These are phyloP conservation scores for Colletotrichum sp. DNA, from an alignment of 2,329 filamentous ascomycete genomes.

Conservation along the genomic window DNA sequence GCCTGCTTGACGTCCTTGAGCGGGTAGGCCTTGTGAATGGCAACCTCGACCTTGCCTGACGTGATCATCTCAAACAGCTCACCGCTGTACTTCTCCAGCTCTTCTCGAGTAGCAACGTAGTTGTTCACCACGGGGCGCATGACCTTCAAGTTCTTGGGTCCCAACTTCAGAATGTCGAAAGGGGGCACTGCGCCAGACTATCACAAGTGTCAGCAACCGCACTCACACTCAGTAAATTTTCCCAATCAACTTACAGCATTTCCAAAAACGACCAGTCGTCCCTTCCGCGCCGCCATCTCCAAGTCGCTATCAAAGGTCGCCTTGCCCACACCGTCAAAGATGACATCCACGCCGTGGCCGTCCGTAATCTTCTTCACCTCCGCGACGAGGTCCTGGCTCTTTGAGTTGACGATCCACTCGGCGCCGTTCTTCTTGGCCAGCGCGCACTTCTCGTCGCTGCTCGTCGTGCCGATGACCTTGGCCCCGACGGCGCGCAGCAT, in stretches of 20 bases:
- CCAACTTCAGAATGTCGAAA: slow-evolving; percentile 59
- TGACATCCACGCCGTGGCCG: slow-evolving; percentile 74
- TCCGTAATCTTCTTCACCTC: slow-evolving; percentile 73
- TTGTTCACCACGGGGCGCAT: slow-evolving; percentile 75
- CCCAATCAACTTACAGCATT: slow-evolving; percentile 66
- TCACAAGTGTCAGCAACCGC: background rate
- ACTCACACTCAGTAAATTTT: background rate
- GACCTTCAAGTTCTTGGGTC: slow-evolving; percentile 78
- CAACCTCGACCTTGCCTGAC: slow-evolving; percentile 72
- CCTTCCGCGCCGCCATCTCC: slow-evolving; percentile 77
- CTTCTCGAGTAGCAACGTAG: slow-evolving; percentile 73
- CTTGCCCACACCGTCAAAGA: slow-evolving; percentile 89
- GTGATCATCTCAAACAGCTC: slow-evolving; percentile 78
- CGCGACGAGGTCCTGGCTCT: slow-evolving; percentile 59
- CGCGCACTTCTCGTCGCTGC: slow-evolving; percentile 73
- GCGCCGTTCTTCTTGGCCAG: slow-evolving; percentile 75
- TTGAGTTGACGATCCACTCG: slow-evolving; percentile 74
- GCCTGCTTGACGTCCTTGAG: slow-evolving; percentile 75
- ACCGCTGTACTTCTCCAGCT: slow-evolving; percentile 71
- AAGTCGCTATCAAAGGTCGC: slow-evolving; percentile 82
- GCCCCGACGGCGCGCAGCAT: slow-evolving; percentile 76
- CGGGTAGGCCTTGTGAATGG: slow-evolving; percentile 79
- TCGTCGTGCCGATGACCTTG: slow-evolving; percentile 80
- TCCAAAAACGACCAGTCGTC: slow-evolving; percentile 78
- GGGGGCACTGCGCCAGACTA: slow-evolving; percentile 77